Conservation (phyloP, 1,284 basidiomycete species). For the Ganoderma sp. region DNA sequence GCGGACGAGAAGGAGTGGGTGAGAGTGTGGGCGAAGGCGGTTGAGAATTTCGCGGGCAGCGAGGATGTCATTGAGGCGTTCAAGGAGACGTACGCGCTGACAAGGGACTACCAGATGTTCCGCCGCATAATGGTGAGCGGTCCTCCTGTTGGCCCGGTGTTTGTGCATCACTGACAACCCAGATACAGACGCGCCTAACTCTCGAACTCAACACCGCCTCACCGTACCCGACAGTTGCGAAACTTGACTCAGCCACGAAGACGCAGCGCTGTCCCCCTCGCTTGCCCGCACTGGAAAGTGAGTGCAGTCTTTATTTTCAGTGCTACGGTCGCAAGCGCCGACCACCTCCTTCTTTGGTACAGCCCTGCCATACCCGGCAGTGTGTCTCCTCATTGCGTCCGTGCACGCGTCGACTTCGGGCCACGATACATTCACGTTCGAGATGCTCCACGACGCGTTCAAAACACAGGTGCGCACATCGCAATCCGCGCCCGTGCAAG, state of each 20-base stretch:
- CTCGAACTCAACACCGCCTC: slow-evolving; percentile 53
- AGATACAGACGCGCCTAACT: slow-evolving; percentile 54
- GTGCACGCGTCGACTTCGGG: slow-evolving; percentile 68
- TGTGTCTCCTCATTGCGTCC: slow-evolving; percentile 78
- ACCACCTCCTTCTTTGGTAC: slow-evolving; percentile 4
- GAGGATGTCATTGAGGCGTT: slow-evolving; percentile 50
- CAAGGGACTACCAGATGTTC: slow-evolving; percentile 70
- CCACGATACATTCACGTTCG: slow-evolving; percentile 75
- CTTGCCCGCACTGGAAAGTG: slow-evolving; percentile 59
- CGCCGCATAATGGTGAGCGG: slow-evolving; percentile 68
- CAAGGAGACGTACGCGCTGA: slow-evolving; percentile 67
- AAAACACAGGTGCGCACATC: slow-evolving; percentile 71
- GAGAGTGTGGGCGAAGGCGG: slow-evolving; percentile 60
- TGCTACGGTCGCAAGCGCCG: not conserved
- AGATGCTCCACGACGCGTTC: slow-evolving; percentile 76
- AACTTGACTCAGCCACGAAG: slow-evolving; percentile 49
- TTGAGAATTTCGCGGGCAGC: slow-evolving; percentile 63
- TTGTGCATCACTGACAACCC: slow-evolving; percentile 13
- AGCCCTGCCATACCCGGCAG: slow-evolving; percentile 73
- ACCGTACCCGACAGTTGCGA: slow-evolving; percentile 56
- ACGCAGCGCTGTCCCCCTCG: slow-evolving; percentile 59
- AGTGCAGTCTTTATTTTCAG: slow-evolving; percentile 31
- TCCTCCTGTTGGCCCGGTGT: not conserved
- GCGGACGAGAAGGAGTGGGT: slow-evolving; percentile 52
- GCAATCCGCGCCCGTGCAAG: slow-evolving; percentile 71